A percentile compares a stretch with the other conserved stretches of the same genome.
These are phyloP conservation scores for Pseudogymnoascus sp. DNA, from an alignment of 2,329 filamentous ascomycete species.

Conservation along the genomic window DNA sequence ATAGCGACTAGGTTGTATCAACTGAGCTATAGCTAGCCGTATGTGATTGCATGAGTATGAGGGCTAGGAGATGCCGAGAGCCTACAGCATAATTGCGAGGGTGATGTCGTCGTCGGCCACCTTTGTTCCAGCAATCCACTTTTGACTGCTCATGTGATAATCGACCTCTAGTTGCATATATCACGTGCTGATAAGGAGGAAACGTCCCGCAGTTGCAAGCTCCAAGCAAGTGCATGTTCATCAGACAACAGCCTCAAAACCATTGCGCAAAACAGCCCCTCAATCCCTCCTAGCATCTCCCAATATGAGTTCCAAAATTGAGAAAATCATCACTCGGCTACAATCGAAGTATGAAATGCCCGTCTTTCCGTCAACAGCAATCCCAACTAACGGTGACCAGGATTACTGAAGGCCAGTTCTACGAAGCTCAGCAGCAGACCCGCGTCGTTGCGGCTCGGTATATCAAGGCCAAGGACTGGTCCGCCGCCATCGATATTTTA, in stretches of 20 bases:
- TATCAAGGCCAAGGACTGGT: slow-evolving; percentile 77
- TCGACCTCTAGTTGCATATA: neutral
- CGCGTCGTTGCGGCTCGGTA: slow-evolving; percentile 91
- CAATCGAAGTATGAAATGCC: slow-evolving; percentile 56
- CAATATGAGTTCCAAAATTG: slow-evolving; percentile 46
- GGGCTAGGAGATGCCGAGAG: neutral
- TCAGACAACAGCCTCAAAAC: neutral
- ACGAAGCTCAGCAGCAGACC: slow-evolving; percentile 97
- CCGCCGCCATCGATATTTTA: slow-evolving; percentile 78
- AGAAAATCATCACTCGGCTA: slow-evolving; percentile 65
- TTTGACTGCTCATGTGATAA: neutral
- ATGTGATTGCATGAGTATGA: neutral
- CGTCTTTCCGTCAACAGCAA: neutral
- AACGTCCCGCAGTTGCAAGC: neutral
- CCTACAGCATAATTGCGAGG: too few species aligned
- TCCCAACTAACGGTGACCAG: slow-evolving; percentile 34
- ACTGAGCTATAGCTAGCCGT: neutral
- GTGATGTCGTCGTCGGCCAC: too few species aligned
- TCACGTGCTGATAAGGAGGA: neutral
- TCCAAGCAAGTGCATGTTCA: neutral
- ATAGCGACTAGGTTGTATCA: neutral
- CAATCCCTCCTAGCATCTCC: neutral
- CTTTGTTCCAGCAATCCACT: too few species aligned
- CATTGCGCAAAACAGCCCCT: neutral
- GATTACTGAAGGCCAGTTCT: slow-evolving; percentile 85